Conservation (phyloP, 2,329 filamentous ascomycete species). For the Stachybotrys elegans region DNA sequence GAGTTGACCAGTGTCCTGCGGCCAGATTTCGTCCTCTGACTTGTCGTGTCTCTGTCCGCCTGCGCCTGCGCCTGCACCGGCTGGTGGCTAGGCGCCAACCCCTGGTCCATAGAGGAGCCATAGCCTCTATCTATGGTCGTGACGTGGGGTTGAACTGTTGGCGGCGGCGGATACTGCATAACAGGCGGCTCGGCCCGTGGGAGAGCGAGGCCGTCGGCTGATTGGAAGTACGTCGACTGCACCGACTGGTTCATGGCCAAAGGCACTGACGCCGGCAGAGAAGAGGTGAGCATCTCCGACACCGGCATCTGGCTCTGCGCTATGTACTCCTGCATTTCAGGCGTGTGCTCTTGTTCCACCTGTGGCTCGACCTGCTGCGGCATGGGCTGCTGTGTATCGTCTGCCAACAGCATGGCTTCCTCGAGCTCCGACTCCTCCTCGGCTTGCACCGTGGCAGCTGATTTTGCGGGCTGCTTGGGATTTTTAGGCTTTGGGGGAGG, state of each 20-base stretch:
- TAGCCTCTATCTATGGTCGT: too few species aligned
- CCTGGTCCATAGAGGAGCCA: too few species aligned
- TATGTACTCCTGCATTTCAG: neutral
- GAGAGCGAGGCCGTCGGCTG: neutral
- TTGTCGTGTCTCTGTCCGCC: too few species aligned
- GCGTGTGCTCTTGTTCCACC: constrained; percentile 9
- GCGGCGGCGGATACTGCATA: neutral
- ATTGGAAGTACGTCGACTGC: neutral
- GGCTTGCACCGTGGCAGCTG: constrained; percentile 9
- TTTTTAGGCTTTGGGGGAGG: constrained; percentile 24
- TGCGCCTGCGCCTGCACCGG: too few species aligned
- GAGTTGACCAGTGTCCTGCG: neutral
- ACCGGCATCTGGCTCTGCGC: neutral
- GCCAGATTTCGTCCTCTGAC: neutral
- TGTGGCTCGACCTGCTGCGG: constrained; percentile 9
- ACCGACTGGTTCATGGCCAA: neutral
- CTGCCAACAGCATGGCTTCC: constrained; percentile 4
- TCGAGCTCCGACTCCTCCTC: constrained; percentile 12
- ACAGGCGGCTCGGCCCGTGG: neutral
- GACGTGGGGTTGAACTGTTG: too few species aligned
- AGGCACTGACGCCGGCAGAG: neutral
- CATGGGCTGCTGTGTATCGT: constrained; percentile 7
- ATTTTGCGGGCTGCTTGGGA: constrained; percentile 14
- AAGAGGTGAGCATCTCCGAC: neutral
- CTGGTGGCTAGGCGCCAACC: too few species aligned